Base-by-base conservation (phyloP, 2,329 filamentous ascomycete genomes). In the Botrytis tulipae region DNA sequence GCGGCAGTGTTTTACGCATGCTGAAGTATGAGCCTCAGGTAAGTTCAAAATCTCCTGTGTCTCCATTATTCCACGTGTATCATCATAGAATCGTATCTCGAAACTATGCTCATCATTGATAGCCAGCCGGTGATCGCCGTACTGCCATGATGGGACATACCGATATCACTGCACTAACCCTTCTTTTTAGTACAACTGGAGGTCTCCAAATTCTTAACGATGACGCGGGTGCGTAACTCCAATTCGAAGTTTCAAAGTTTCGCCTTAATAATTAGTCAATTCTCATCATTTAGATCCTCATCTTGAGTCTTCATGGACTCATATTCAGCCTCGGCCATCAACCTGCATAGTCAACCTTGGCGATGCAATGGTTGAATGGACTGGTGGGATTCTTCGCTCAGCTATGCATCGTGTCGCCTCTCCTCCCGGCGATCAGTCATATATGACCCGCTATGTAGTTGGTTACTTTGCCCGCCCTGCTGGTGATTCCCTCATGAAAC, bases 401-500 rank as follows among this genome's bases (percentile, higher is more conserved):
- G 76, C 76, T 29, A 68, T 79, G 57, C 80, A 82, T 72, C 77
- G 80, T 10, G 80, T 81, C 3, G 76, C 76, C 6, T 74, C 76
- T 57, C 75, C 79, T 0, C 80, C 78, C 8, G 79, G 75, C 4
- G 70, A 70, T n/a, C 76, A 77, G 44, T 67, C 65, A n/a, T 54
- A 37, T 12, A 51, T 61, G 8, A 67, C 70, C 20, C 80, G 87
- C 71, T 86, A 85, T 76, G 87, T 85, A 78, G 76, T 88, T 29
- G 86, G 87, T 29, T 88, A 87, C 75, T 87, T 88, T 78, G 81
- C 83, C 46, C 77, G 87, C 73, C 86, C 86, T 4, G 61, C 40
- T 29, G 84, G 83, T 75, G 83, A 86, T 79, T 81, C 51, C 82
- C 62, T 51, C 8, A 76, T 77, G 75, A 76, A 76, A 60, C 73